Conservation (phyloP, 2,329 filamentous ascomycete genomes). For the Curvularia verruculosa region DNA sequence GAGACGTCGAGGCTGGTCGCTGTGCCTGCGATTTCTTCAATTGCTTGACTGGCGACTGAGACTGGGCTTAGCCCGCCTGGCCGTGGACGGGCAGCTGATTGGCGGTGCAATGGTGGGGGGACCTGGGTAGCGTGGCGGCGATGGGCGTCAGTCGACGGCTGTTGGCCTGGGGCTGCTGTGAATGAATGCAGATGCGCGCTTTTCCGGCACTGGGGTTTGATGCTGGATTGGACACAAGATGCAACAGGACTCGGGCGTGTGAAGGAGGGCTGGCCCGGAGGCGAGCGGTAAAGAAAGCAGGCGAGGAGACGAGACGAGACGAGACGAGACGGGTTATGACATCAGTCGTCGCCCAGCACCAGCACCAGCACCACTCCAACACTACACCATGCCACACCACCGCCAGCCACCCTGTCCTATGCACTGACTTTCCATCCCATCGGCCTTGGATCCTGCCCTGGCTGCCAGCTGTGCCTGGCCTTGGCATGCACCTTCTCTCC, state of each 20-base stretch:
- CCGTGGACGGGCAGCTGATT: constrained; percentile 36
- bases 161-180: background rate
- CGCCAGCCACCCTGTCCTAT: background rate
- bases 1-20: constrained; percentile 26
- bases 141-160: background rate
- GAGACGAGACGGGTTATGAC: constrained; percentile 17
- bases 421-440: too few species aligned
- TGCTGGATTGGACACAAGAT: too few species aligned
- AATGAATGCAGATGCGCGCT: background rate
- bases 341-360: constrained; percentile 10
- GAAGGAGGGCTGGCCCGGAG: constrained; percentile 9
- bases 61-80: constrained; percentile 42
- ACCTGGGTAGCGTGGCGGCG: constrained; percentile 17
- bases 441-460: background rate
- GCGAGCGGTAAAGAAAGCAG: constrained; percentile 21
- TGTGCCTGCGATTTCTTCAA: constrained; percentile 44
- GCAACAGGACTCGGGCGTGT: too few species aligned
- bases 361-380: background rate
- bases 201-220: background rate
- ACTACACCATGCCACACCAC: too few species aligned
- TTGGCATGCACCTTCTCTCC: background rate
- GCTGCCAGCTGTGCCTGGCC: background rate
- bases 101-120: constrained; percentile 27
- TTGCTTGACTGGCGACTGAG: constrained; percentile 35
- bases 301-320: too few species aligned